Conservation (phyloP, 192 early-diverging fungal species). For the Entrophospora sp. region DNA sequence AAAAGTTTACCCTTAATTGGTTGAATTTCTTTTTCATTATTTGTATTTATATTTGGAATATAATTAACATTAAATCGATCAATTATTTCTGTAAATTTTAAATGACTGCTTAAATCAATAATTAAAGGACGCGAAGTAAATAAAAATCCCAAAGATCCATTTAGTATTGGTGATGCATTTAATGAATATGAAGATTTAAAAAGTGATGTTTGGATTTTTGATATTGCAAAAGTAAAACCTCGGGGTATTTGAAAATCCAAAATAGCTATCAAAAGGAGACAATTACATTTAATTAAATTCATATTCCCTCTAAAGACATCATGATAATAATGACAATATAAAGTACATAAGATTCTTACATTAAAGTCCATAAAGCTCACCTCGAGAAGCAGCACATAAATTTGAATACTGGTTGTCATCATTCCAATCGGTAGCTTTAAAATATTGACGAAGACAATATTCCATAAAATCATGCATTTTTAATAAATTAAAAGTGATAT, state of each 20-base stretch:
- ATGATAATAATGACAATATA: background rate
- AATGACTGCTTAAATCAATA: conserved; percentile 42
- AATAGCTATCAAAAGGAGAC: conserved; percentile 36
- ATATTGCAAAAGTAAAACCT: conserved; percentile 61
- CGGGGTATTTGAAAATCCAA: conserved; percentile 76
- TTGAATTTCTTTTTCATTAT: background rate
- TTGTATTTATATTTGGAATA: conserved; percentile 7
- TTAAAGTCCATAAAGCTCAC: conserved; percentile 23
- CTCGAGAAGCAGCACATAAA: conserved; percentile 58
- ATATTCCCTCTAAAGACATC: no score
- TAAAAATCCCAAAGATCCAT: conserved; percentile 68
- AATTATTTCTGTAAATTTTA: conserved; percentile 40
- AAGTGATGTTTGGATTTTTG: conserved; percentile 65
- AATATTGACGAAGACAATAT: conserved; percentile 72
- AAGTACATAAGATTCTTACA: background rate
- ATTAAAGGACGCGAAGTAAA: conserved; percentile 66
- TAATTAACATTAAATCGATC: conserved; percentile 42
- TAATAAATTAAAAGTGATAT: background rate
- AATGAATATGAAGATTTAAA: conserved; percentile 72
- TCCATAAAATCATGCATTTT: conserved; percentile 73
- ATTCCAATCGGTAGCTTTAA: conserved; percentile 66
- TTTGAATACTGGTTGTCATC: conserved; percentile 77
- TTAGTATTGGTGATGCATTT: conserved; percentile 45
- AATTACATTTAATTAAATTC: background rate
- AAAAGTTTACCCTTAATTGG: background rate